phyloP scores from a whole-genome alignment of 768 basidiomycete species.

The Pleurotus platypus region DNA sequence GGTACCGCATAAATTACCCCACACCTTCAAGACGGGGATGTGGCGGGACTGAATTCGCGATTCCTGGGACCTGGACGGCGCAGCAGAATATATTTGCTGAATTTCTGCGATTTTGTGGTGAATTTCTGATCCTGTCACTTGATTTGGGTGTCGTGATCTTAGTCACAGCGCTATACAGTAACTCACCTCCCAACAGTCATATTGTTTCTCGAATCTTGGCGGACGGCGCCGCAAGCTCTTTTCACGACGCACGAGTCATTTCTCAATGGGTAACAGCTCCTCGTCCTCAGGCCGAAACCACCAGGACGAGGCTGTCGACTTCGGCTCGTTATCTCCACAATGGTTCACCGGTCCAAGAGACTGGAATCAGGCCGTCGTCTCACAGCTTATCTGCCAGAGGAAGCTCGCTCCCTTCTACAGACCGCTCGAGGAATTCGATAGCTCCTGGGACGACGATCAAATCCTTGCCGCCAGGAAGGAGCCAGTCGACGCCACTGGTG shows the following conservation, averaged over 20 bases:
- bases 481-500: constrained; percentile 45
- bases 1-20: too few species aligned
- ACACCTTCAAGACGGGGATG: too few species aligned
- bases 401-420: constrained; percentile 94
- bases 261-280: constrained; percentile 75
- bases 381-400: constrained; percentile 83
- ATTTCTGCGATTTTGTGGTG: neutral
- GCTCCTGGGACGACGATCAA: constrained; percentile 85
- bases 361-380: constrained; percentile 86
- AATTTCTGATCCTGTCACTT: neutral
- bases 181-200: neutral
- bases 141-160: neutral
- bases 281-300: constrained; percentile 72
- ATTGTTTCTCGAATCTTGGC: neutral
- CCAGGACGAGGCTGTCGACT: constrained; percentile 84
- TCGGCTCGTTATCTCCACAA: constrained; percentile 75
- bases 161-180: neutral
- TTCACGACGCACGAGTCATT: constrained; percentile 4
- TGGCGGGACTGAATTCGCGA: too few species aligned
- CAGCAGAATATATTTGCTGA: neutral
- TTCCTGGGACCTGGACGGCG: too few species aligned
- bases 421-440: constrained; percentile 90
- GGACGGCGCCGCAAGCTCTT: neutral
- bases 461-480: constrained; percentile 81
- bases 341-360: constrained; percentile 82